Conservation (phyloP, 2,329 filamentous ascomycete genomes). For the Aspergillus spinulosporus region DNA sequence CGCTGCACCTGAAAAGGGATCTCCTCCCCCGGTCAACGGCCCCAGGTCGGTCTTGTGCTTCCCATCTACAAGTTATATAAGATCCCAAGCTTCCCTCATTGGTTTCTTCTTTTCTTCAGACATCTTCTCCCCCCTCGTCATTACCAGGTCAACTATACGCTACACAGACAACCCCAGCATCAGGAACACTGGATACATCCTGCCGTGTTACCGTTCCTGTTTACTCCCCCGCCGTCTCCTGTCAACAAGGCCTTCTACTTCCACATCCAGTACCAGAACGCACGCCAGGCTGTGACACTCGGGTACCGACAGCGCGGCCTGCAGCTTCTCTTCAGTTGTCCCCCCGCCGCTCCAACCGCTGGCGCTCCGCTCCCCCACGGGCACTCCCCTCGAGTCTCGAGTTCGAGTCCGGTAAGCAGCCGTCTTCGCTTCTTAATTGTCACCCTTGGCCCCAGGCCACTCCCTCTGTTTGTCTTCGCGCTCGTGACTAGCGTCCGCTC, state of each 20-base stretch:
- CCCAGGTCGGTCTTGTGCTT: conserved; percentile 10
- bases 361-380: background rate
- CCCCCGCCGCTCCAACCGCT: conserved; percentile 9
- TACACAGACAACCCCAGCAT: background rate
- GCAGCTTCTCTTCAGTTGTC: conserved; percentile 6
- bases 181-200: background rate
- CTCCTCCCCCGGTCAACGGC: conserved; percentile 13
- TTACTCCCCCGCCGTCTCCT: conserved; percentile 6
- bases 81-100: conserved; percentile 15
- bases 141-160: background rate
- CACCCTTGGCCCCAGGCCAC: background rate
- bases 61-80: conserved; percentile 17
- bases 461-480: conserved; percentile 6
- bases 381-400: conserved; percentile 2
- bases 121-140: conserved; percentile 6
- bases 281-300: conserved; percentile 12
- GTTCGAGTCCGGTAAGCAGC: conserved; percentile 7
- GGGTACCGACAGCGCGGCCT: conserved; percentile 18
- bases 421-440: background rate
- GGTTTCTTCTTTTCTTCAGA: conserved; percentile 9
- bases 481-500: background rate
- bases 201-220: conserved; percentile 22
- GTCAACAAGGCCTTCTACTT: conserved; percentile 11
- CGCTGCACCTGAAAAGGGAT: conserved; percentile 15
- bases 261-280: conserved; percentile 11